Evolutionary conservation across 2,329 filamentous ascomycete genomes (phyloP).

Genomic region (Ceratocystis cacaofunesta): DNA sequence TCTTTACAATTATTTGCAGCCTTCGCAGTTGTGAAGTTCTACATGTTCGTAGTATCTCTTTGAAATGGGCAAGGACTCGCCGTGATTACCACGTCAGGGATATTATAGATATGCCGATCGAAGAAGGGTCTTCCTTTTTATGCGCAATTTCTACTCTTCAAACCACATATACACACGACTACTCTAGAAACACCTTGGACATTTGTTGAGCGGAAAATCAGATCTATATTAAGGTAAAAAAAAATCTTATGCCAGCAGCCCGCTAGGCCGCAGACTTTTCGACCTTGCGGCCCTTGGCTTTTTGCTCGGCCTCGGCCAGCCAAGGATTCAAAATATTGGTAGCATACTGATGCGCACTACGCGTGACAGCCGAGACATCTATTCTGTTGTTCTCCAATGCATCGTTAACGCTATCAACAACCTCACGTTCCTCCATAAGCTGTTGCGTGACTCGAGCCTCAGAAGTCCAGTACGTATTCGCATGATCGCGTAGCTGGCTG

Average conservation of each 20-base stretch:
- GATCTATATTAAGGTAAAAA: neutral
- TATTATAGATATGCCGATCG: too few species aligned
- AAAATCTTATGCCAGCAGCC: neutral
- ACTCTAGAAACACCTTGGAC: neutral
- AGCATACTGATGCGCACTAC: conserved; percentile 50
- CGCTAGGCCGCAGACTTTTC: neutral
- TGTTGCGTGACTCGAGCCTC: conserved; percentile 59
- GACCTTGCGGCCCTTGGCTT: conserved; percentile 3
- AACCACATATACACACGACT: too few species aligned
- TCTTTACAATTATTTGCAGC: neutral
- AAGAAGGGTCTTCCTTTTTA: too few species aligned
- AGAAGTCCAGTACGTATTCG: conserved; percentile 63
- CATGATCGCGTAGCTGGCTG: conserved; percentile 48
- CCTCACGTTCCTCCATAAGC: conserved; percentile 65
- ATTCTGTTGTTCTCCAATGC: conserved; percentile 46
- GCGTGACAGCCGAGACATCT: conserved; percentile 44
- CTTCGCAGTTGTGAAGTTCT: neutral
- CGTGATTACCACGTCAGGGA: too few species aligned
- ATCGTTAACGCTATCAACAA: conserved; percentile 54
- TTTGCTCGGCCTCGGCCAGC: conserved; percentile 12
- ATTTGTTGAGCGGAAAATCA: neutral
- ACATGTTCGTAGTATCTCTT: neutral
- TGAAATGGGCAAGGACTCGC: neutral
- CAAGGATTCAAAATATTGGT: conserved; percentile 26
- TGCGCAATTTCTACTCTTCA: too few species aligned